Evolutionary conservation across 2,329 filamentous ascomycete genomes (phyloP).

Genomic region (Epichloe glyceriae): DNA sequence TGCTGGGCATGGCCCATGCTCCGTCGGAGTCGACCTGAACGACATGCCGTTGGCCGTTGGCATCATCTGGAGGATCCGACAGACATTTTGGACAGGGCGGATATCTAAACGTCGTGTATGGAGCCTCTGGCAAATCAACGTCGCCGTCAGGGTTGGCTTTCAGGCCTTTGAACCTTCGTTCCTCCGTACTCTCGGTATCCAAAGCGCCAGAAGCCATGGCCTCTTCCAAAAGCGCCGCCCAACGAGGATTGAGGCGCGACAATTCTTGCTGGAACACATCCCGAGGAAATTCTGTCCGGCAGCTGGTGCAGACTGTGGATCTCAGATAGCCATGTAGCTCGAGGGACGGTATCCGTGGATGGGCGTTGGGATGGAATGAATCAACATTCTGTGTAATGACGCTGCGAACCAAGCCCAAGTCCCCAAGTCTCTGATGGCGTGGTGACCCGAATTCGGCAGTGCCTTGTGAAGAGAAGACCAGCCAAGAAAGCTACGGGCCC

Average conservation of each 20-base stretch:
- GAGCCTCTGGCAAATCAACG: slow-evolving; percentile 74
- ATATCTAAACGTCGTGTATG: slow-evolving; percentile 83
- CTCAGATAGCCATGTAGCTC: slow-evolving; percentile 89
- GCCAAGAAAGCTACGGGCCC: slow-evolving; percentile 87
- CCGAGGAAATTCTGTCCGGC: slow-evolving; percentile 57
- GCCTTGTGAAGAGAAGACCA: slow-evolving; percentile 74
- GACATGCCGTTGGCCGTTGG: slow-evolving; percentile 39
- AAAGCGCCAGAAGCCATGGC: slow-evolving; percentile 64
- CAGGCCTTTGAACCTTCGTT: slow-evolving; percentile 55
- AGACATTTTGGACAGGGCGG: slow-evolving; percentile 79
- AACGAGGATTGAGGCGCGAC: slow-evolving; percentile 69
- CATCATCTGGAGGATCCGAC: slow-evolving; percentile 40
- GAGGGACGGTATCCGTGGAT: slow-evolving; percentile 60
- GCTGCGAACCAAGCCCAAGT: slow-evolving; percentile 56
- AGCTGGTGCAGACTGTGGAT: slow-evolving; percentile 68
- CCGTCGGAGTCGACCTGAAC: slow-evolving; percentile 69
- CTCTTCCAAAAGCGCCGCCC: slow-evolving; percentile 63
- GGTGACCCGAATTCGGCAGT: slow-evolving; percentile 67
- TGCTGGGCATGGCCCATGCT: slow-evolving; percentile 54
- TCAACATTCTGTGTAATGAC: slow-evolving; percentile 97
- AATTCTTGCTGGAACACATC: slow-evolving; percentile 64
- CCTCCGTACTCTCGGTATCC: slow-evolving; percentile 60
- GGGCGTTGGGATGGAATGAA: slow-evolving; percentile 72
- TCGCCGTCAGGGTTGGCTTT: slow-evolving; percentile 90
- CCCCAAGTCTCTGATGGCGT: slow-evolving; percentile 59